Percentiles rank a stretch among this genome's conserved stretches.
These are phyloP conservation scores for Candida odintsovae DNA, from an alignment of 805 yeast species.

Conservation along the genomic window DNA sequence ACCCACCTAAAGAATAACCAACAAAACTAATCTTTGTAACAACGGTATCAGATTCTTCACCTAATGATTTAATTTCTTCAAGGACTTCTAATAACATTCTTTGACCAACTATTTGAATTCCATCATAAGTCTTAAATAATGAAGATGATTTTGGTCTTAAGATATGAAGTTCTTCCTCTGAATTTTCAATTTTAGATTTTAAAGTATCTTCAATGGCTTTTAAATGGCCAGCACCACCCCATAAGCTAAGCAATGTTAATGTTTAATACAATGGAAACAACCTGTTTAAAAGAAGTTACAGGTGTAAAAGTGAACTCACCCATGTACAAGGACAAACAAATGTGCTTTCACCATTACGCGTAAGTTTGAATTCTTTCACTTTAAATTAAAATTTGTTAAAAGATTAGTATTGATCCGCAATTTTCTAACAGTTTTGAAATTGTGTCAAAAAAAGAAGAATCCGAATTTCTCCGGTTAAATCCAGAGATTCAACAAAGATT, in stretches of 20 bases:
- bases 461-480: too few species aligned
- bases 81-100: constrained; percentile 64
- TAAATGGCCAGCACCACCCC: constrained; percentile 65
- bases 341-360: constrained; percentile 34
- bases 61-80: constrained; percentile 31
- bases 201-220: constrained; percentile 40
- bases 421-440: too few species aligned
- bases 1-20: constrained; percentile 89
- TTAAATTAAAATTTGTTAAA: too few species aligned
- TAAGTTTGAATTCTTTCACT: not conserved
- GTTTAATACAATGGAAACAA: not conserved
- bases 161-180: constrained; percentile 37
- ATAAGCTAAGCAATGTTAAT: constrained; percentile 29
- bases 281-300: too few species aligned
- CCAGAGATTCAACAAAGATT: too few species aligned
- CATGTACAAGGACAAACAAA: constrained; percentile 70
- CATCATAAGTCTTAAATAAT: constrained; percentile 79
- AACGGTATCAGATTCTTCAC: constrained; percentile 22
- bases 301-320: constrained; percentile 35
- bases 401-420: not conserved
- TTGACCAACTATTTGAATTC: constrained; percentile 67
- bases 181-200: constrained; percentile 29
- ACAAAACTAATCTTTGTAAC: constrained; percentile 61
- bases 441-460: too few species aligned
- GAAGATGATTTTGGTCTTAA: constrained; percentile 56